Evolutionary conservation across 1,284 basidiomycete species (phyloP), one percentile per base, ranked within the genome.

Genomic region (Phylloporus gajari): DNA sequence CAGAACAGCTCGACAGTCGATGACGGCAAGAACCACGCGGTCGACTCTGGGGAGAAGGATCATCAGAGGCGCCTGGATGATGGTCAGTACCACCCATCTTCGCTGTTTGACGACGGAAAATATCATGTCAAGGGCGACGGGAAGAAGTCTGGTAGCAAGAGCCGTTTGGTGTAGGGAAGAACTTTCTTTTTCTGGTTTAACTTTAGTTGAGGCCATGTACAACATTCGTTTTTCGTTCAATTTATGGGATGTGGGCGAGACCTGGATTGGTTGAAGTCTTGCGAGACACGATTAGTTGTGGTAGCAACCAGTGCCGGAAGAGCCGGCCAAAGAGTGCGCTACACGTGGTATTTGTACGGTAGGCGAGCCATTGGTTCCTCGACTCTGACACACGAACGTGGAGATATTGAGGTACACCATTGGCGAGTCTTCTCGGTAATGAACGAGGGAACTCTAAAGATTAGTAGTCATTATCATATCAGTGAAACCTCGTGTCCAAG

Each of bases 91-190:
- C 53, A 58, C n/a, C 9, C 53, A 12, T 30, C 5, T 2, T 30
- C 53, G 15, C 15, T 25, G 32, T n/a, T 35, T 32, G 59, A 60
- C 6, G 60, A 61, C 21, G 38, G 60, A 17, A n/a, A 42, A 25
- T n/a, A 42, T 12, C 59, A 60, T 60, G 17, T 38, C 9, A 61
- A 42, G 19, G 38, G 12, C 23, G 60, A 61, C 32, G 35, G 25
- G 62, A 61, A 68, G 35, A 53, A 61, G 30, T 68, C 66, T 38
- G 46, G 32, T 58, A 59, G 63, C 9, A 69, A 70, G 61, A 66
- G 62, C 60, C 67, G 21, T 53, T 60, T 63, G 30, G 74, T 25
- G 38, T 51, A 30, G 38, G 60, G 23, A 25, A 46, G 46, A 7
- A 46, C 7, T 21, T 13, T 40, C 9, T 40, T 40, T 40, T 15